A percentile compares a stretch with the other conserved stretches of the same genome.
Evolutionary conservation across 2,329 filamentous ascomycete species (phyloP).

Genomic region (Aspergillus persii): DNA sequence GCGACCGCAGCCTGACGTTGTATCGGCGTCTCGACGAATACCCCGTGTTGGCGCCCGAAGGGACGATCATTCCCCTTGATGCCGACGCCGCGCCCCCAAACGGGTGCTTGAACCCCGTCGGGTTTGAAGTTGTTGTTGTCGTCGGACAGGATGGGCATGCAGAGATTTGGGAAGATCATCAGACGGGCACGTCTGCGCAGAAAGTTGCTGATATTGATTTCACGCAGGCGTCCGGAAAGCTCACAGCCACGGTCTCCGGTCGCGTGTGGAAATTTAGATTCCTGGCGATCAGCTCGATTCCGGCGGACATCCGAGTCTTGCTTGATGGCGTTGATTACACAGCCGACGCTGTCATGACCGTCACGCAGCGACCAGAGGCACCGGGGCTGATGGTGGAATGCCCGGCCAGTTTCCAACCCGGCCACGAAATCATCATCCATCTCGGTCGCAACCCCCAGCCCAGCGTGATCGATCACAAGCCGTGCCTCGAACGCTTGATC

Average conservation of each 20-base stretch:
- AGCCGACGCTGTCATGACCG: neutral
- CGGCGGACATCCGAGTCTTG: neutral
- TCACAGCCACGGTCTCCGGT: neutral
- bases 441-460: neutral
- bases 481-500: neutral
- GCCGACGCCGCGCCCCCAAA: conserved; percentile 20
- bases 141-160: conserved; percentile 49
- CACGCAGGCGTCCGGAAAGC: neutral
- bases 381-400: neutral
- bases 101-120: conserved; percentile 16
- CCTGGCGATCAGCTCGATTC: neutral
- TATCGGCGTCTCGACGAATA: conserved; percentile 50
- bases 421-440: neutral
- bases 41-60: conserved; percentile 57
- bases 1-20: conserved; percentile 52
- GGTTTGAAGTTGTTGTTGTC: conserved; percentile 29
- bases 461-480: neutral
- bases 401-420: neutral
- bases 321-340: neutral
- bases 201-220: neutral
- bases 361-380: neutral
- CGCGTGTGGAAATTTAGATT: neutral
- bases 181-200: neutral
- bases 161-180: conserved; percentile 49
- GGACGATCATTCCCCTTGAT: conserved; percentile 59